phyloP scores from a whole-genome alignment of 306 rosid genomes.

The Aeschynomene evenia region DNA sequence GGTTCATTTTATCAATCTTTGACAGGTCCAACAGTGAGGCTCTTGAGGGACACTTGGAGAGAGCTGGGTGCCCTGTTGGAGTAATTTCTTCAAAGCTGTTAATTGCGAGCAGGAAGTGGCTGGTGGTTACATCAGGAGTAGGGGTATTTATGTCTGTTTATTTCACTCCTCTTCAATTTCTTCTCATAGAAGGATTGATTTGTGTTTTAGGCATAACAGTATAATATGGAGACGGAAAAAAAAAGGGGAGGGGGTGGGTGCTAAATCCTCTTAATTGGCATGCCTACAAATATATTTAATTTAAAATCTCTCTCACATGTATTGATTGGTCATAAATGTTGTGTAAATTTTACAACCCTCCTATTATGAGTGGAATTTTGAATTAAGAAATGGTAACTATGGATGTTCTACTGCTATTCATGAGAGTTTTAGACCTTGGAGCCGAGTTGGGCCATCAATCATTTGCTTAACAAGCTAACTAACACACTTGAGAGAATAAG shows the following conservation, averaged over 20 bases:
- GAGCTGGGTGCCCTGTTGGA: conserved; percentile 67
- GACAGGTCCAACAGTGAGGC: conserved; percentile 68
- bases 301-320: too few species aligned
- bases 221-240: too few species aligned
- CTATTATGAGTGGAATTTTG: too few species aligned
- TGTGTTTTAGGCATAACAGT: not conserved
- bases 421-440: not conserved
- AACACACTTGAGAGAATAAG: not conserved
- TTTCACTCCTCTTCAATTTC: not conserved
- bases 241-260: too few species aligned
- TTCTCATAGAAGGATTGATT: not conserved
- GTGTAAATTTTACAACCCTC: too few species aligned
- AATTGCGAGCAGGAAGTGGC: conserved; percentile 41
- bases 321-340: too few species aligned
- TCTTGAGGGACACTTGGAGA: conserved; percentile 62
- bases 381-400: too few species aligned
- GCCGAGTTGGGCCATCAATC: not conserved
- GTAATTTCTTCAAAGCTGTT: conserved; percentile 58
- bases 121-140: conserved; percentile 71
- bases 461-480: not conserved
- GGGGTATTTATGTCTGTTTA: conserved; percentile 53
- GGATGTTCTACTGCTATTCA: not conserved
- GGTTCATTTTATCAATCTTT: not conserved
- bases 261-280: too few species aligned
- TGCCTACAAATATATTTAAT: too few species aligned